Evolutionary conservation across 257 asterid genomes (phyloP), one percentile per base, ranked within the genome.

Genomic region (Fraxinus quadrangulata): DNA sequence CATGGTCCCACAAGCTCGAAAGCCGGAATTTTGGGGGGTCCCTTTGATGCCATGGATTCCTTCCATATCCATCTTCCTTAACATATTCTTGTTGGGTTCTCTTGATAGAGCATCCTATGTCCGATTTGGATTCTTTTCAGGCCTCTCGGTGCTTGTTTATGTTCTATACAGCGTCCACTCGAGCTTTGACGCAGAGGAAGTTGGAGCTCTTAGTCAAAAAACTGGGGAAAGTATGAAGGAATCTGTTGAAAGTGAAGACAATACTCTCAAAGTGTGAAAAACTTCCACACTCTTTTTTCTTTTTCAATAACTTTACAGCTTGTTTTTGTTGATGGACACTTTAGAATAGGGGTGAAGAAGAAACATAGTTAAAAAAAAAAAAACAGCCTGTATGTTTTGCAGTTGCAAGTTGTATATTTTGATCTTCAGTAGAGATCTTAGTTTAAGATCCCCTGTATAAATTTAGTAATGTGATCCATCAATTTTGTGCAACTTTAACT

Each of bases 1-100:
- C 81, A 85, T 82, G 94, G 94, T 96, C 69, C 92, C 96, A 0
- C 94, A 90, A 76, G 93, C 89, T 3, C 86, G 88, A 23, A 88
- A 85, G 82, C 99, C 99, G 0, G 94, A 92, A 85, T 84, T 86
- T 33, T 96, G 99, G 99, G 98, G 99, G 33, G 98, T 96, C 77
- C 99, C 98, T 0, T 31, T 93, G 70, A 93, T 96, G 99, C 99
- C 99, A 23, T 96, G 99, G 99, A 86, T 92, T 24, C 99, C 99
- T 66, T 90, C 95, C 73, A 33, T 85, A 24, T 96, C 99, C 72
- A 90, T 96, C 77, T 90, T 88, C 66, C 97, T 96, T 54, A 87
- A 96, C 84, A 89, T 96, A 75, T 96, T 96, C 89, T 73, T 96
- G 86, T 75, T 96, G 80, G 97, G 99, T 1, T 82, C 92, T 33